phyloP scores from a whole-genome alignment of 768 basidiomycete species.

The Gloeopeniophorella convolvens region DNA sequence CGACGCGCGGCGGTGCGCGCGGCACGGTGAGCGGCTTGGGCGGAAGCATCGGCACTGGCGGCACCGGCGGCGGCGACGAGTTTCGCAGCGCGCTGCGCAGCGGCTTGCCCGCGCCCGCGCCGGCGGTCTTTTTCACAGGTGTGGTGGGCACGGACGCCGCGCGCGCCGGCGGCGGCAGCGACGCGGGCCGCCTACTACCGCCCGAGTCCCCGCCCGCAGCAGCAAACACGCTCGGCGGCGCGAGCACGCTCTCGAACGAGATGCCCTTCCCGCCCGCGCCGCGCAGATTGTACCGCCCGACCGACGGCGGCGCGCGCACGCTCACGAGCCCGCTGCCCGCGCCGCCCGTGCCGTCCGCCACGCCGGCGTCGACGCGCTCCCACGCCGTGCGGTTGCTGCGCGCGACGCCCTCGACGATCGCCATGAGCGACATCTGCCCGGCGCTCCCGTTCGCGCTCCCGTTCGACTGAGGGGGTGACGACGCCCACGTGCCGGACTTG shows the following conservation, averaged over 20 bases:
- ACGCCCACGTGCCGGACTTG: not conserved
- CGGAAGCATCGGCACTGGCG: constrained; percentile 3
- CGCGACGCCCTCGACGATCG: constrained; percentile 59
- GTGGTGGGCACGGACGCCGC: not conserved
- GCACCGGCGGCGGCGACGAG: constrained; percentile 11
- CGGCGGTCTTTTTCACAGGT: too few relatives aligned
- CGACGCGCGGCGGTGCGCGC: constrained; percentile 13
- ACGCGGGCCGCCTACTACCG: not conserved
- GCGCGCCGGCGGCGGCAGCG: constrained; percentile 6
- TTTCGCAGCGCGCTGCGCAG: constrained; percentile 59
- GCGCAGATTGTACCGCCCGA: constrained; percentile 16
- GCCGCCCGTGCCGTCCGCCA: not conserved
- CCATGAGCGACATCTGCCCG: constrained; percentile 45
- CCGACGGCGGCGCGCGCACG: constrained; percentile 15
- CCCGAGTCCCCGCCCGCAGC: too few relatives aligned
- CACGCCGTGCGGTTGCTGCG: constrained; percentile 30
- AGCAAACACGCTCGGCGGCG: constrained; percentile 3
- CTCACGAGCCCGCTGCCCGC: constrained; percentile 1
- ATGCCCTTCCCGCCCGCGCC: constrained; percentile 15
- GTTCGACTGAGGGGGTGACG: constrained; percentile 7
- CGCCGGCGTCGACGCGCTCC: constrained; percentile 16
- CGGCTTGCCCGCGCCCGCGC: constrained; percentile 35
- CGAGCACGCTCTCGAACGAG: constrained; percentile 11
- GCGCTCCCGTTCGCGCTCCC: constrained; percentile 2
- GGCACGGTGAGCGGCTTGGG: constrained; percentile 11